Evolutionary conservation across 306 rosid genomes (phyloP).

Genomic region (Vigna unguiculata): DNA sequence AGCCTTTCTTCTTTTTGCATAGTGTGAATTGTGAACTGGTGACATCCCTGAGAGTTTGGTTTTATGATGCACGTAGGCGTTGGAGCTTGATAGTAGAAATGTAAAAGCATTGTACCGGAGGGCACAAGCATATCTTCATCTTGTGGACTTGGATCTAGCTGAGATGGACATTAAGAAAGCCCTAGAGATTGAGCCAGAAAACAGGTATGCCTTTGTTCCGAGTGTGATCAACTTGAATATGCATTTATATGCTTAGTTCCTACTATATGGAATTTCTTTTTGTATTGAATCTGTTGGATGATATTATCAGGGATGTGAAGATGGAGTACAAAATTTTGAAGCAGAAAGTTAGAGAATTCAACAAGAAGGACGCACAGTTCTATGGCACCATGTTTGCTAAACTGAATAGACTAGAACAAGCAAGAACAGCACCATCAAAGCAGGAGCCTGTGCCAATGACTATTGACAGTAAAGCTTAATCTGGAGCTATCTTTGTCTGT

Average conservation of each 20-base stretch:
- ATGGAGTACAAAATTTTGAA: conserved; percentile 79
- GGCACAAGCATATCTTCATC: conserved; percentile 83
- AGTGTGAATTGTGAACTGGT: background rate
- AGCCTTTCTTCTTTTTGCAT: background rate
- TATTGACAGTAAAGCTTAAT: conserved; percentile 63
- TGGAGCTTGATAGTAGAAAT: conserved; percentile 76
- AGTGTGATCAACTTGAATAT: background rate
- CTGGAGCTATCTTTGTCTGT: background rate
- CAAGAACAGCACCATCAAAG: conserved; percentile 48
- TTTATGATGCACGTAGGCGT: conserved; percentile 56
- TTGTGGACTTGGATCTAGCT: conserved; percentile 87
- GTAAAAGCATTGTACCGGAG: conserved; percentile 95
- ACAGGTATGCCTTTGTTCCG: conserved; percentile 53
- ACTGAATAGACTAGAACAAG: conserved; percentile 61
- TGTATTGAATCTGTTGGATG: background rate
- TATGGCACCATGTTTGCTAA: conserved; percentile 88
- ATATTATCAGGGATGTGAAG: conserved; percentile 74
- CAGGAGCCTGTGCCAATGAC: conserved; percentile 67
- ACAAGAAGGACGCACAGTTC: conserved; percentile 81
- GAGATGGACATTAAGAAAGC: conserved; percentile 94
- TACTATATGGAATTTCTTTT: background rate
- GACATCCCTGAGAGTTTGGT: background rate
- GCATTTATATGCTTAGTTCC: background rate
- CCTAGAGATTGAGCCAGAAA: conserved; percentile 88
- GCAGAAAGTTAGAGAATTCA: conserved; percentile 82